A percentile compares a stretch with the other conserved stretches of the same genome.
Conservation (phyloP, 345 rosid genomes). For the Euphorbia tirucalli region DNA sequence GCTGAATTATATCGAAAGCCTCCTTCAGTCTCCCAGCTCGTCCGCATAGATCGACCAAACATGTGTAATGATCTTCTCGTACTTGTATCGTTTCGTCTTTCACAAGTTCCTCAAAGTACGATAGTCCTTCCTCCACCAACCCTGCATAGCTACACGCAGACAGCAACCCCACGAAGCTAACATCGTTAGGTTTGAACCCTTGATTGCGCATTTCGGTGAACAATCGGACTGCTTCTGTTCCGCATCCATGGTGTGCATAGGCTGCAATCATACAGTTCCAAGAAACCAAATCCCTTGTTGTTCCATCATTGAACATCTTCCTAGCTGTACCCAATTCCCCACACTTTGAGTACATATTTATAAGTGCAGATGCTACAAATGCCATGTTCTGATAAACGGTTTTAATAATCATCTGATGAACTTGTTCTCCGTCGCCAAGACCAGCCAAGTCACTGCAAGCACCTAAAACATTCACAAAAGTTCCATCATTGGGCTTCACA, state of each 20-base stretch:
- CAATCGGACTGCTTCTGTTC: slow-evolving; percentile 52
- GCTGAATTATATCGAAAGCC: slow-evolving; percentile 42
- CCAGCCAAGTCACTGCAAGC: slow-evolving; percentile 71
- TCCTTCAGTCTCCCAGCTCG: slow-evolving; percentile 64
- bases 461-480: slow-evolving; percentile 58
- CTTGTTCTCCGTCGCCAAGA: slow-evolving; percentile 64
- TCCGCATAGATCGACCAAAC: slow-evolving; percentile 65
- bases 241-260: slow-evolving; percentile 72
- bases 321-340: slow-evolving; percentile 53
- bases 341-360: slow-evolving; percentile 74
- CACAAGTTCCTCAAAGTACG: slow-evolving; percentile 49
- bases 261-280: slow-evolving; percentile 78
- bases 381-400: slow-evolving; percentile 44
- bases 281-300: slow-evolving; percentile 50
- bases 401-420: slow-evolving; percentile 62
- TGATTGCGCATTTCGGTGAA: slow-evolving; percentile 53
- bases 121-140: slow-evolving; percentile 58
- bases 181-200: slow-evolving; percentile 53
- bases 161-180: slow-evolving; percentile 63
- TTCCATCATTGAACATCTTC: slow-evolving; percentile 51
- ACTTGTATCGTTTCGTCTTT: slow-evolving; percentile 40
- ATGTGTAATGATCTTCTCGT: slow-evolving; percentile 66
- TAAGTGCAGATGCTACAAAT: slow-evolving; percentile 56
- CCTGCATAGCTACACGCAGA: slow-evolving; percentile 75
- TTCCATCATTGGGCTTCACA: slow-evolving; percentile 55